phyloP scores from a whole-genome alignment of 2,329 filamentous ascomycete species.

The Neonectria ditissima region DNA sequence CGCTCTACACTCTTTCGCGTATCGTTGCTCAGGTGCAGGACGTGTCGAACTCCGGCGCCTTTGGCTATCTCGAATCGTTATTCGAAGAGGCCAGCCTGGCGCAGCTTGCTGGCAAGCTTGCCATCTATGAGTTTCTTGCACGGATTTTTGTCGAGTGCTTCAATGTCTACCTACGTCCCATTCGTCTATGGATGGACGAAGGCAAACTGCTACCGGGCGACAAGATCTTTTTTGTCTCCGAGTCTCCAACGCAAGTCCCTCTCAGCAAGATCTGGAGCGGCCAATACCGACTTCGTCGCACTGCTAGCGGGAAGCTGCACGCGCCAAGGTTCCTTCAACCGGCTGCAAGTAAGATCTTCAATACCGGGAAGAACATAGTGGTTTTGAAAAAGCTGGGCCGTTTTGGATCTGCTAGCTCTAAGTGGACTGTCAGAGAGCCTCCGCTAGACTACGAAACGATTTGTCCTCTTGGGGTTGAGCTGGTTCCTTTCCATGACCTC shows the following conservation, averaged over 20 bases:
- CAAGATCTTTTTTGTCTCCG: conserved; percentile 80
- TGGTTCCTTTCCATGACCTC: conserved; percentile 79
- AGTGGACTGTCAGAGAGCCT: conserved; percentile 52
- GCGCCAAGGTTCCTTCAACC: conserved; percentile 81
- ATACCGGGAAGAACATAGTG: conserved; percentile 87
- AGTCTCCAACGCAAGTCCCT: conserved; percentile 67
- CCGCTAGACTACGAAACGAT: conserved; percentile 69
- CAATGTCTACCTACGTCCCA: conserved; percentile 82
- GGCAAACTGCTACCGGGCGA: conserved; percentile 76
- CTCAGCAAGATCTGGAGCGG: conserved; percentile 79
- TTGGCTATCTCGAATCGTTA: conserved; percentile 82
- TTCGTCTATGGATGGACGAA: conserved; percentile 85
- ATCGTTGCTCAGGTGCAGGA: conserved; percentile 70
- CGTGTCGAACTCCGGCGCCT: conserved; percentile 64
- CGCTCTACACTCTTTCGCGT: conserved; percentile 70
- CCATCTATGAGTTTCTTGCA: conserved; percentile 72
- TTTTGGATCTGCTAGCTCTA: conserved; percentile 53
- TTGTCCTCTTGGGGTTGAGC: conserved; percentile 58
- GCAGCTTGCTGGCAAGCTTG: conserved; percentile 75
- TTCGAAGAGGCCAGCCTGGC: conserved; percentile 77
- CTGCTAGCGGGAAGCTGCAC: conserved; percentile 69
- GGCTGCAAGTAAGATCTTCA: conserved; percentile 80
- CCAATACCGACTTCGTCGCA: conserved; percentile 75
- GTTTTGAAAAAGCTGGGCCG: conserved; percentile 80
- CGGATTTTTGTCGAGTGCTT: conserved; percentile 84